Evolutionary conservation across 2,329 filamentous ascomycete genomes (phyloP).

Genomic region (Thielaviopsis cerberus): DNA sequence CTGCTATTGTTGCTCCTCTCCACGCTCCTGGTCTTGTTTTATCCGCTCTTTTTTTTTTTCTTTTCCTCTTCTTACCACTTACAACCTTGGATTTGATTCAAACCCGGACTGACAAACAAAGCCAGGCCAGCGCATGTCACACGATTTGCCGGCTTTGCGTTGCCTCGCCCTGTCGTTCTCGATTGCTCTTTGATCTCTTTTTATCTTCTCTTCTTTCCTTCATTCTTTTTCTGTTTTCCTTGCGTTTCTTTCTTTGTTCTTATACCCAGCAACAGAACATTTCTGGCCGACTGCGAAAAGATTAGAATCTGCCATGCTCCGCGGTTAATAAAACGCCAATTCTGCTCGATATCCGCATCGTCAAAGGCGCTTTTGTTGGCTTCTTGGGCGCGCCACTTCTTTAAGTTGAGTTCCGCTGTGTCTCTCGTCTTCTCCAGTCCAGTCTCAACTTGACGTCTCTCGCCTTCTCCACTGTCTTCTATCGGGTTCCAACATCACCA

Average conservation of each 20-base stretch:
- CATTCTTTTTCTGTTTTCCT: background rate
- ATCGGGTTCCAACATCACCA: background rate
- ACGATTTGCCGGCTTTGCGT: background rate
- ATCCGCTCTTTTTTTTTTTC: background rate
- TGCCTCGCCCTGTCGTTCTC: background rate
- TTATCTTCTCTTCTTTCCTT: background rate
- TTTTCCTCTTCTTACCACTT: background rate
- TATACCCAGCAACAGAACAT: background rate
- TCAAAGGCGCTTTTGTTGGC: background rate
- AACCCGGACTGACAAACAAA: background rate
- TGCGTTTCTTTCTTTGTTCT: too few species aligned
- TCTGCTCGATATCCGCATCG: background rate
- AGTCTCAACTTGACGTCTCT: background rate
- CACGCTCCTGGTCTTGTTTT: background rate
- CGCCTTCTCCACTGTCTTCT: background rate
- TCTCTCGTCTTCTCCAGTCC: background rate
- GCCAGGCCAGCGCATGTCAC: background rate
- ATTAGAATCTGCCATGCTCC: background rate
- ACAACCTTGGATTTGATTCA: background rate
- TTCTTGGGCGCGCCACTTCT: background rate
- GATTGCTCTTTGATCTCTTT: background rate
- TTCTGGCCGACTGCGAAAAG: background rate
- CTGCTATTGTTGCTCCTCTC: background rate
- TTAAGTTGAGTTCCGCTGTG: background rate
- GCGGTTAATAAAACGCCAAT: background rate